A percentile compares a stretch with the other conserved stretches of the same genome.
phyloP scores from a whole-genome alignment of 2,329 filamentous ascomycete genomes.

The Cercospora sesami region DNA sequence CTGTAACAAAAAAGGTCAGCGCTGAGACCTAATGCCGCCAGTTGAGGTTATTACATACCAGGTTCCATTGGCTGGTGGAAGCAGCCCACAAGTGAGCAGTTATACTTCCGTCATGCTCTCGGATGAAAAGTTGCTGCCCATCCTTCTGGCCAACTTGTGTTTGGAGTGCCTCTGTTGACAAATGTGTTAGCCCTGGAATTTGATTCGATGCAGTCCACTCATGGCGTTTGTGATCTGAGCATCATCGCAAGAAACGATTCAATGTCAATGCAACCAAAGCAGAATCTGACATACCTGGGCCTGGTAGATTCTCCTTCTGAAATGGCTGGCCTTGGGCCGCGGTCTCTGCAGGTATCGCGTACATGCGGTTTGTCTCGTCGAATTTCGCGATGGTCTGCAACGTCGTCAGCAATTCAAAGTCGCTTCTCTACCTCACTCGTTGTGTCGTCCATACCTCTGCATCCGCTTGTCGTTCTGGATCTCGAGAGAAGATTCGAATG shows the following conservation, averaged over 20 bases:
- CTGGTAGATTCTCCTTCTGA: conserved; percentile 89
- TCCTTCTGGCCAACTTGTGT: conserved; percentile 89
- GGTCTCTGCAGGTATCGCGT: conserved; percentile 56
- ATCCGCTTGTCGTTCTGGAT: conserved; percentile 67
- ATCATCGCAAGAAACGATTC: neutral
- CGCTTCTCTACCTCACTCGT: neutral
- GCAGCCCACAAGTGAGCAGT: conserved; percentile 86
- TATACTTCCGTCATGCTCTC: conserved; percentile 74
- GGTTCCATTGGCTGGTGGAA: conserved; percentile 39
- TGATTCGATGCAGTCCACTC: neutral
- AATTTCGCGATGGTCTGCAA: conserved; percentile 62
- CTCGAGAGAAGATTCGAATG: conserved; percentile 79
- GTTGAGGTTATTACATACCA: too few species aligned
- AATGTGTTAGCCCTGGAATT: neutral
- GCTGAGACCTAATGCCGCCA: too few species aligned
- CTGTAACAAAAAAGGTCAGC: conserved; percentile 43
- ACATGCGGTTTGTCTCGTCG: conserved; percentile 61
- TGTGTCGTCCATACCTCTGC: conserved; percentile 52
- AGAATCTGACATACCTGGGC: conserved; percentile 52
- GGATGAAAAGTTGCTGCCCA: conserved; percentile 91
- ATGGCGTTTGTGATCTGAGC: neutral
- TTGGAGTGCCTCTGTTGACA: conserved; percentile 67
- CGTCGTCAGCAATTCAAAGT: conserved; percentile 1
- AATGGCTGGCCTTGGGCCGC: conserved; percentile 63
- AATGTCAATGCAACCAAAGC: conserved; percentile 4